phyloP scores from a whole-genome alignment of 805 yeast species.

The Candida patagonica region DNA sequence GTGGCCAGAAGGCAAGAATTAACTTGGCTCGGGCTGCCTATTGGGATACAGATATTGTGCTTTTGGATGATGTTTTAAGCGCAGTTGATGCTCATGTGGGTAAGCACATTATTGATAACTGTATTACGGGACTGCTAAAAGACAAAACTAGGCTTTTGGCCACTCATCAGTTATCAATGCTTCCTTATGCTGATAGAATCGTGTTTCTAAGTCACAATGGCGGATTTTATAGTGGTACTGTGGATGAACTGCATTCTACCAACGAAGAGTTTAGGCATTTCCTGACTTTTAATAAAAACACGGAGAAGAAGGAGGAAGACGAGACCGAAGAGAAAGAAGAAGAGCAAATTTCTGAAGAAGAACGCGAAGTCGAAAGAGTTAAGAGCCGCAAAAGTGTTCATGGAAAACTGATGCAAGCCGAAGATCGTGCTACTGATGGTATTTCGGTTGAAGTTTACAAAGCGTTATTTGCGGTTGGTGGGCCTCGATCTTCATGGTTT shows the following conservation, averaged over 20 bases:
- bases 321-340: slow-evolving; percentile 11
- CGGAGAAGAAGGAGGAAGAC: slow-evolving; percentile 9
- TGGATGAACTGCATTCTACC: slow-evolving; percentile 39
- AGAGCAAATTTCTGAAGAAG: slow-evolving; percentile 17
- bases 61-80: slow-evolving; percentile 74
- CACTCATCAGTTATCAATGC: slow-evolving; percentile 72
- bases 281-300: slow-evolving; percentile 21
- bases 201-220: slow-evolving; percentile 59
- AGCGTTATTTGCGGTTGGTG: slow-evolving; percentile 44
- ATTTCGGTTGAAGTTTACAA: slow-evolving; percentile 37
- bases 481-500: slow-evolving; percentile 32
- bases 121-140: slow-evolving; percentile 50
- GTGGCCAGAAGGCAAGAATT: slow-evolving; percentile 87
- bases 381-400: slow-evolving; percentile 1
- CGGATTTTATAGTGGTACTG: slow-evolving; percentile 49
- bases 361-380: slow-evolving; percentile 11
- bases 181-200: slow-evolving; percentile 59
- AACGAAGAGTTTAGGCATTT: slow-evolving; percentile 40
- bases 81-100: slow-evolving; percentile 89
- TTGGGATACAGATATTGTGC: slow-evolving; percentile 50
- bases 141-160: slow-evolving; percentile 65
- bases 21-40: slow-evolving; percentile 77
- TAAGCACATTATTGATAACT: slow-evolving; percentile 59
- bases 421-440: slow-evolving; percentile 23
- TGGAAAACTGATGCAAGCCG: slow-evolving; percentile 21